These are phyloP conservation scores for Lactifluus volemus DNA, from an alignment of 768 basidiomycete genomes.

Conservation along the genomic window DNA sequence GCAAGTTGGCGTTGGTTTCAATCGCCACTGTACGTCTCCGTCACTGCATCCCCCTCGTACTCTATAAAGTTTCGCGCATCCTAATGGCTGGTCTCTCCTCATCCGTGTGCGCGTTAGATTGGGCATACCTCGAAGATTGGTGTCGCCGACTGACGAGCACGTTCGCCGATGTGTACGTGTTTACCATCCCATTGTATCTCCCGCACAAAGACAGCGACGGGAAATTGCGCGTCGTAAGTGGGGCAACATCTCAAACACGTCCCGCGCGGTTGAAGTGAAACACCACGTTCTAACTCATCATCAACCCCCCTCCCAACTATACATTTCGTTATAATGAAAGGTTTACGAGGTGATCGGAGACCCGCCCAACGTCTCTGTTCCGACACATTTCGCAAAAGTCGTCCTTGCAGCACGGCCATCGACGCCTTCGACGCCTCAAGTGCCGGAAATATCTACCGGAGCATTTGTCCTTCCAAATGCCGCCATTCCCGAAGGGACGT, in stretches of 20 bases:
- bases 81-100: background rate
- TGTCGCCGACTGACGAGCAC: slow-evolving; percentile 80
- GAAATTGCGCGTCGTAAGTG: slow-evolving; percentile 88
- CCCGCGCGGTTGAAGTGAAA: background rate
- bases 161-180: slow-evolving; percentile 94
- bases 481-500: slow-evolving; percentile 76
- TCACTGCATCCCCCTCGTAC: background rate
- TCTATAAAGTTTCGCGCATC: background rate
- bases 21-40: slow-evolving; percentile 73
- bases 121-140: slow-evolving; percentile 96
- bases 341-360: slow-evolving; percentile 91
- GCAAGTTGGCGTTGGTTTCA: slow-evolving; percentile 96
- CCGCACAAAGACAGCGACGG: slow-evolving; percentile 80
- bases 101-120: slow-evolving; percentile 48
- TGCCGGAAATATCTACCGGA: slow-evolving; percentile 74
- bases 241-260: background rate
- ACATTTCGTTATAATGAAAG: slow-evolving; percentile 31
- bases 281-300: background rate
- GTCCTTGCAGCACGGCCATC: slow-evolving; percentile 69
- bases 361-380: slow-evolving; percentile 85
- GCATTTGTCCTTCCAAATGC: slow-evolving; percentile 96
- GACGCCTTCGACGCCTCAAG: slow-evolving; percentile 61
- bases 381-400: slow-evolving; percentile 98
- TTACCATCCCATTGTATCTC: slow-evolving; percentile 95
- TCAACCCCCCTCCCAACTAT: background rate